Conservation (phyloP, 2,329 filamentous ascomycete genomes). For the Fusarium tjaetaba region DNA sequence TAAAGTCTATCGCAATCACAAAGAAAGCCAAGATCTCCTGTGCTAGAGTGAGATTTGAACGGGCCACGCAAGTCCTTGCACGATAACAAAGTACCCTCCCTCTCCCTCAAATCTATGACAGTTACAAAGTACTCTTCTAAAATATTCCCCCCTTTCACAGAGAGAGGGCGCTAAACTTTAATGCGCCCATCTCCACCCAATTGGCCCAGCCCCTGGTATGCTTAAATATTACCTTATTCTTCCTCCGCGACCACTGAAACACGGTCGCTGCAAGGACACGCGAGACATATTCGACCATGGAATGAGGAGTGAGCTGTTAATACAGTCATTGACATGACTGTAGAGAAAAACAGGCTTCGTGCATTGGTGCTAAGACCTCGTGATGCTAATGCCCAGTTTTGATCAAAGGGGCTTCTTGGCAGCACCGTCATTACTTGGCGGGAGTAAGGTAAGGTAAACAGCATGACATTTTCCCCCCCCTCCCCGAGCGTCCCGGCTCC, state of each 20-base stretch:
- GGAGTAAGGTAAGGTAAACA: not conserved
- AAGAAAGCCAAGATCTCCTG: slow-evolving; percentile 16
- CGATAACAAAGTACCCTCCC: not conserved
- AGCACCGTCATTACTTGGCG: slow-evolving; percentile 25
- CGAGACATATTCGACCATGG: not conserved
- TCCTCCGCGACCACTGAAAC: slow-evolving; percentile 27
- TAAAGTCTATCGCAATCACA: slow-evolving; percentile 16
- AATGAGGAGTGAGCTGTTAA: not conserved
- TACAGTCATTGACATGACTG: not conserved
- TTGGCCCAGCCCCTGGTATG: slow-evolving; percentile 37
- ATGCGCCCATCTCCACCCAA: slow-evolving; percentile 34
- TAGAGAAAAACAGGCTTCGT: not conserved
- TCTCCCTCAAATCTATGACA: too few species aligned
- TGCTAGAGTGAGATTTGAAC: slow-evolving; percentile 2
- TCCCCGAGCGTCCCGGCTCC: slow-evolving; percentile 16
- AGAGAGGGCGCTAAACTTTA: slow-evolving; percentile 38
- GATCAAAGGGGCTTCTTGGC: slow-evolving; percentile 33
- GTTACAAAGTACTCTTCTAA: not conserved
- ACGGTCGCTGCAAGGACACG: not conserved
- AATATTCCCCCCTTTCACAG: not conserved
- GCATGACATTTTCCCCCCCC: not conserved
- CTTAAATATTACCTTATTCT: slow-evolving; percentile 46
- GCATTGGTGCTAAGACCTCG: slow-evolving; percentile 4
- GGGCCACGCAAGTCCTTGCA: slow-evolving; percentile 29
- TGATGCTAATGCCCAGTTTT: slow-evolving; percentile 25